Evolutionary conservation across 495 filamentous ascomycete species (phyloP).

Genomic region (Talaromyces nanjingensis): DNA sequence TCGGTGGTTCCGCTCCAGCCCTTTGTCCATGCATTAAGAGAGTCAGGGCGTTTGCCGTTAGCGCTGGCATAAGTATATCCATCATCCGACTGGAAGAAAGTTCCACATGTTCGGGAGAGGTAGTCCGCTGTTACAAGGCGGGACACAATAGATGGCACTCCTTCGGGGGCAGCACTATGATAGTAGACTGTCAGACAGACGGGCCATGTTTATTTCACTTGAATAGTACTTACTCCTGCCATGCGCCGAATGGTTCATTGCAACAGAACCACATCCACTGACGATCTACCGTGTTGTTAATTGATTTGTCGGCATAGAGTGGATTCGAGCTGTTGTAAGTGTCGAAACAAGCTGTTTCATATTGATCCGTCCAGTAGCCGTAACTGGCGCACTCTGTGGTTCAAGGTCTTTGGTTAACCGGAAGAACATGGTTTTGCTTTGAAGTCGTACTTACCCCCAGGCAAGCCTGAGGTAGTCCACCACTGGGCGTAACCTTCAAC

Average conservation of each 20-base stretch:
- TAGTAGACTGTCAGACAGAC: not conserved
- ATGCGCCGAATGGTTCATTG: constrained; percentile 59
- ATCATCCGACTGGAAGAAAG: constrained; percentile 51
- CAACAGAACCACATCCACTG: constrained; percentile 64
- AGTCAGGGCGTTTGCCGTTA: constrained; percentile 40
- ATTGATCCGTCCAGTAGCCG: constrained; percentile 35
- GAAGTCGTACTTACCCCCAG: constrained; percentile 35
- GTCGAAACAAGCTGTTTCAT: constrained; percentile 49
- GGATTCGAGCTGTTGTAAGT: constrained; percentile 49
- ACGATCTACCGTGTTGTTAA: constrained; percentile 43
- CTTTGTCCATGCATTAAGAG: constrained; percentile 53
- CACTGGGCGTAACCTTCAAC: constrained; percentile 48
- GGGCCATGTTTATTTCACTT: not conserved
- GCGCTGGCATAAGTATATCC: constrained; percentile 43
- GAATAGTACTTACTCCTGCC: constrained; percentile 40
- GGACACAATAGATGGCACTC: constrained; percentile 42
- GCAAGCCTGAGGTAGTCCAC: constrained; percentile 39
- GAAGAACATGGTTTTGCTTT: not conserved
- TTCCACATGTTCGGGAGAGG: constrained; percentile 51
- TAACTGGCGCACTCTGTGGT: constrained; percentile 37
- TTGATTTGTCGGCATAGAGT: constrained; percentile 47
- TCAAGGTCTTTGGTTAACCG: constrained; percentile 9
- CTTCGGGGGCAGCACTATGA: constrained; percentile 40
- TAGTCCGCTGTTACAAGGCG: constrained; percentile 49
- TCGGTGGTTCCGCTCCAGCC: constrained; percentile 52